phyloP scores from a whole-genome alignment of 768 basidiomycete species.

The Rhizopogon sp. region DNA sequence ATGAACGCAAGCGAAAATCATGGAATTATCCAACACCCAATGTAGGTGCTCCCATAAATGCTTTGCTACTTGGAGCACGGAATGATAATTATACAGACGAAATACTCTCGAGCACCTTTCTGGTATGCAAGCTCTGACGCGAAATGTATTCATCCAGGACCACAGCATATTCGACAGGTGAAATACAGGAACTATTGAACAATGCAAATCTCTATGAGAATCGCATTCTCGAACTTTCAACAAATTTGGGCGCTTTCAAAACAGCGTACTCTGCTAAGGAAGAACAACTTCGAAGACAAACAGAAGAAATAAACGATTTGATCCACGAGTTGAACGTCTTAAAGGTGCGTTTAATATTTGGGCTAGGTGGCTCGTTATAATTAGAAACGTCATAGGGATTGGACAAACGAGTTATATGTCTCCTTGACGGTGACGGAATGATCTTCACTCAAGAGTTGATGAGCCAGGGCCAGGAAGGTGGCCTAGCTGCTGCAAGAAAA shows the following conservation, averaged over 20 bases:
- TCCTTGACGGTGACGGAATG: slow-evolving; percentile 62
- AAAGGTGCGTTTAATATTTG: slow-evolving; percentile 15
- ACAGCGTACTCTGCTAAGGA: slow-evolving; percentile 21
- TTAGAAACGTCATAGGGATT: slow-evolving; percentile 13
- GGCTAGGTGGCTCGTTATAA: not conserved
- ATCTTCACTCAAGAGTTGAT: slow-evolving; percentile 56
- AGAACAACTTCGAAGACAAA: slow-evolving; percentile 13
- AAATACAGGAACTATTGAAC: slow-evolving; percentile 21
- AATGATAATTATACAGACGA: not conserved
- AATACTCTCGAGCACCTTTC: not conserved
- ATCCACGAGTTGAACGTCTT: slow-evolving; percentile 21
- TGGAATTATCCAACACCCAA: not conserved
- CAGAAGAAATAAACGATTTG: slow-evolving; percentile 8
- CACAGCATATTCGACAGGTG: slow-evolving; percentile 13
- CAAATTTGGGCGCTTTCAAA: slow-evolving; percentile 19
- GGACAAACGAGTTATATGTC: slow-evolving; percentile 35
- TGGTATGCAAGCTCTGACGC: not conserved
- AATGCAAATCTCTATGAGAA: slow-evolving; percentile 18
- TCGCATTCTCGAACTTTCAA: slow-evolving; percentile 19
- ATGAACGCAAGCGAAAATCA: not conserved
- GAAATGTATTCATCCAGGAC: not conserved
- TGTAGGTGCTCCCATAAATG: not conserved
- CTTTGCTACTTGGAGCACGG: not conserved
- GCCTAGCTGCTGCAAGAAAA: slow-evolving; percentile 48
- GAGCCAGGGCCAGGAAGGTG: slow-evolving; percentile 50